Percentiles rank a stretch among this genome's conserved stretches.
These are phyloP conservation scores for Biancaea sappan DNA, from an alignment of 306 rosid genomes.

Conservation along the genomic window DNA sequence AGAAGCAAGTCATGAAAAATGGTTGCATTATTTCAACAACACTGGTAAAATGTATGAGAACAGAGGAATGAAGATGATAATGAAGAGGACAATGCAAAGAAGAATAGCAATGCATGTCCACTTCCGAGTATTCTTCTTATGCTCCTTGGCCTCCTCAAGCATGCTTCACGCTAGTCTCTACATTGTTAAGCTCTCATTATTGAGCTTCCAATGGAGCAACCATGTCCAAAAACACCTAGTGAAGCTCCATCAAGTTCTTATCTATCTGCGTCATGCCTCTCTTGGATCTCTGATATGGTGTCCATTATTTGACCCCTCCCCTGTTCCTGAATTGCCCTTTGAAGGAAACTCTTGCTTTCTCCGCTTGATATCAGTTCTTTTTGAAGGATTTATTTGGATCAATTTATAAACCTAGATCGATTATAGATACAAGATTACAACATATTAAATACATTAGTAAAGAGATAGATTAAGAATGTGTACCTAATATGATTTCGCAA, in stretches of 20 bases:
- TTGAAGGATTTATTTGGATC: too few species aligned
- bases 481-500: too few species aligned
- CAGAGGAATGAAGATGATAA: slow-evolving; percentile 60
- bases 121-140: slow-evolving; percentile 70
- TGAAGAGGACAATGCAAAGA: slow-evolving; percentile 43
- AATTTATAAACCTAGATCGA: too few species aligned
- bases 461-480: too few species aligned
- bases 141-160: slow-evolving; percentile 76
- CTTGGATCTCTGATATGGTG: too few species aligned
- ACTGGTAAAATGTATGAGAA: slow-evolving; percentile 39
- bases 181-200: slow-evolving; percentile 80
- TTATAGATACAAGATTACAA: too few species aligned
- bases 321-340: slow-evolving; percentile 86
- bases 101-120: slow-evolving; percentile 67
- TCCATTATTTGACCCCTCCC: slow-evolving; percentile 94
- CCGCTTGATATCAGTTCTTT: slow-evolving; percentile 85
- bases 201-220: slow-evolving; percentile 85
- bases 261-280: slow-evolving; percentile 95
- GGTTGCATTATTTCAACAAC: not conserved
- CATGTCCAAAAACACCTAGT: slow-evolving; percentile 89
- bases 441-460: too few species aligned
- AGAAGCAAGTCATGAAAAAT: too few species aligned
- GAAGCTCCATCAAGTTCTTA: slow-evolving; percentile 78
- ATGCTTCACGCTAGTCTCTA: slow-evolving; percentile 80
- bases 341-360: slow-evolving; percentile 80